These are phyloP conservation scores for Citropsis articulata DNA, from an alignment of 345 rosid species.

Conservation along the genomic window DNA sequence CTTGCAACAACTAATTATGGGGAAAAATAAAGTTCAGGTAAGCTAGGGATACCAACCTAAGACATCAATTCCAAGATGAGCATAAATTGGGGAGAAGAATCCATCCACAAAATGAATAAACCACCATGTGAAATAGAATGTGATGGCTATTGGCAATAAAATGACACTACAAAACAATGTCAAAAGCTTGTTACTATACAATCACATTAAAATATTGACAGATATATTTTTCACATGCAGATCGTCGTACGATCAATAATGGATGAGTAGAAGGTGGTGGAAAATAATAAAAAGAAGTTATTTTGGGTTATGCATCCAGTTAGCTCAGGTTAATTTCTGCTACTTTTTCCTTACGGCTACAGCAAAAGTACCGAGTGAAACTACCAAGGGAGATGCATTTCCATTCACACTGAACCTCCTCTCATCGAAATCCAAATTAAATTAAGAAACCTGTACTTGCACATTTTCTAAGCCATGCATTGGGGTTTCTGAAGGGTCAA, in stretches of 20 bases:
- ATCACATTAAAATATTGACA: background rate
- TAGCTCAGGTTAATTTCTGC: background rate
- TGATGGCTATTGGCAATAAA: conserved; percentile 63
- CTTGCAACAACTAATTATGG: background rate
- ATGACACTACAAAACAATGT: conserved; percentile 48
- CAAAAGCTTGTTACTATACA: background rate
- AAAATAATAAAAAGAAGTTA: background rate
- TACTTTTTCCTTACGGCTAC: background rate
- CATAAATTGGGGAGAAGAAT: conserved; percentile 71
- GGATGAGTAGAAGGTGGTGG: background rate
- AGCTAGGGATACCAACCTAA: conserved; percentile 42
- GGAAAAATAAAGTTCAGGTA: background rate
- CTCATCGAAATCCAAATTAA: too few species aligned
- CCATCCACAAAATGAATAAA: conserved; percentile 69
- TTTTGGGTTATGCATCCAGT: background rate
- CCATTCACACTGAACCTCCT: background rate
- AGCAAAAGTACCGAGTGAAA: background rate
- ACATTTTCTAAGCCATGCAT: background rate
- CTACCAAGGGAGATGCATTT: background rate
- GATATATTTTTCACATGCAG: background rate
- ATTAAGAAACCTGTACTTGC: background rate
- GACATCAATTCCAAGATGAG: conserved; percentile 60
- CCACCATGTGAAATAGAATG: conserved; percentile 80
- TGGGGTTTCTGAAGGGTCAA: background rate
- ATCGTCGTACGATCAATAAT: background rate